phyloP scores from a whole-genome alignment of 2,329 filamentous ascomycete genomes.

The Periconia macrospinosa region DNA sequence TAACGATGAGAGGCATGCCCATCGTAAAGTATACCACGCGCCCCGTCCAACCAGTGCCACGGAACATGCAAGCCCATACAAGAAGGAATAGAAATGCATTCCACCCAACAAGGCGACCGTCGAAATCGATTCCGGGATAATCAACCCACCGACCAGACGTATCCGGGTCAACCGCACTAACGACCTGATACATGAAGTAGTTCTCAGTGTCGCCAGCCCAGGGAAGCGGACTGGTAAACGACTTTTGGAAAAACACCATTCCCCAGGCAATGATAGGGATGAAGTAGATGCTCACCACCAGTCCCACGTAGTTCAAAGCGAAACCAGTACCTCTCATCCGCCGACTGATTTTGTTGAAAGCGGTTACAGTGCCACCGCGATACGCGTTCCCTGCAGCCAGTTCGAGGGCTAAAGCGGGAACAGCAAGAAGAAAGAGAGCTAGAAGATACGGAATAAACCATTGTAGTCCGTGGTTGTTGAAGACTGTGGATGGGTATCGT shows the following conservation, averaged over 20 bases:
- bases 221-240: constrained; percentile 13
- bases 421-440: constrained; percentile 17
- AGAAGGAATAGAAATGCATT: constrained; percentile 20
- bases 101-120: constrained; percentile 48
- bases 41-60: constrained; percentile 18
- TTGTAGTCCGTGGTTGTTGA: constrained; percentile 21
- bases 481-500: constrained; percentile 17
- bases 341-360: constrained; percentile 20
- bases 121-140: constrained; percentile 52
- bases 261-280: constrained; percentile 17
- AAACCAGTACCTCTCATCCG: constrained; percentile 17
- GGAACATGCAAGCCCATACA: constrained; percentile 17
- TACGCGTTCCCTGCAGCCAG: constrained; percentile 17
- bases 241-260: constrained; percentile 17
- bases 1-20: constrained; percentile 17
- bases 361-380: constrained; percentile 18
- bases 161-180: constrained; percentile 50
- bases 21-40: constrained; percentile 25
- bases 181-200: constrained; percentile 55
- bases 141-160: constrained; percentile 39
- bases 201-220: constrained; percentile 43
- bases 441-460: constrained; percentile 17
- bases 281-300: constrained; percentile 16
- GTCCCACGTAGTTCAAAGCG: constrained; percentile 8
- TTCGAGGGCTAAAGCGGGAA: constrained; percentile 18